Evolutionary conservation across 2,329 filamentous ascomycete genomes (phyloP), one percentile per base, ranked within the genome.

Genomic region (Fusarium transvaalense): DNA sequence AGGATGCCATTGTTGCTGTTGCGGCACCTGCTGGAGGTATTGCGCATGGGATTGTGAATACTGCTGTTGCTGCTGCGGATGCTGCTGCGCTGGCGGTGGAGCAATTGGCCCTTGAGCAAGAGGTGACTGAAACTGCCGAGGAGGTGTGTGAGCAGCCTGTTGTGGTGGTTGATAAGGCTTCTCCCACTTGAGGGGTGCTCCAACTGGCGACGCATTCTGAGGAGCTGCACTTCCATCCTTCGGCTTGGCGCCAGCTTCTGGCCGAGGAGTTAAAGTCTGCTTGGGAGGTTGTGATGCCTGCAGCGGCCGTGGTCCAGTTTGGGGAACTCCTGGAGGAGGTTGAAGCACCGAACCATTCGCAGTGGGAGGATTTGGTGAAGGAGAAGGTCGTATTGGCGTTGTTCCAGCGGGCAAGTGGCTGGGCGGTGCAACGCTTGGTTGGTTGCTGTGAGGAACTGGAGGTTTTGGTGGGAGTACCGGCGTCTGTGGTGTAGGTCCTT

Each of bases 101-200:
- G 64, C 61, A 39, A 71, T 62, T 50, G 73, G 61, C 15, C 62
- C 72, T 48, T 73, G 69, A 23, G 68, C 64, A 39, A 68, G 46
- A 10, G 69, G 66, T 32, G 75, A 71, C 21, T 75, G 75, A 25
- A 67, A 51, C 29, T 74, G 76, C 13, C 75, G 69, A 34, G 73
- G 56, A 8, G 74, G 73, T 10, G 71, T 64, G 23, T 73, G 74
- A 42, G 69, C 56, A 21, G 72, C 56, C 19, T 72, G 27, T 13
- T 74, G 73, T 4, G 75, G 75, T 41, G 79, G 79, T 56, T 80
- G 79, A 61, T 81, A 80, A 13, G 80, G 79, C 68, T 79, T 80
- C 68, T 82, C 80, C 80, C 80, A 82, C 56, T 81, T 82, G 19
- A 81, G 60, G 35, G 71, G 61, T 9, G 75, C 74, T 23, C 72